Percentiles rank a stretch among this genome's conserved stretches.
phyloP scores from a whole-genome alignment of 768 basidiomycete species.

The Boletus tomentosulus region DNA sequence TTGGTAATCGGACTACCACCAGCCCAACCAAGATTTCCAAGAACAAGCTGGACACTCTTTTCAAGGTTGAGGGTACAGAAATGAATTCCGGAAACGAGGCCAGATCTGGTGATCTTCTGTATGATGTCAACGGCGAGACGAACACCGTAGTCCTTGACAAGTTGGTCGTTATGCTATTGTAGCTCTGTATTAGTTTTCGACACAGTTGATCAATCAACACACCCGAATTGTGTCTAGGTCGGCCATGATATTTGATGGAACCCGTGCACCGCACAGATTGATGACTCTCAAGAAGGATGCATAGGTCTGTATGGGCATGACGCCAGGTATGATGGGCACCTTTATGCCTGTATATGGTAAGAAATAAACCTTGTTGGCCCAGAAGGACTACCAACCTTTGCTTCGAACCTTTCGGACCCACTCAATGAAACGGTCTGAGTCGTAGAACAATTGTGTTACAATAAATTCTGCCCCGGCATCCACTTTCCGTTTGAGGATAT shows the following conservation, averaged over 20 bases:
- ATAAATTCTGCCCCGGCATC: constrained; percentile 96
- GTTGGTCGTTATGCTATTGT: constrained; percentile 83
- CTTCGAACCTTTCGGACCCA: constrained; percentile 75
- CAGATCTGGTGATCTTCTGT: constrained; percentile 47
- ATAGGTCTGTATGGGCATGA: constrained; percentile 98
- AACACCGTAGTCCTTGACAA: constrained; percentile 94
- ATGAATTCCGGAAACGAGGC: constrained; percentile 72
- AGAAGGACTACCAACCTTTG: constrained; percentile 48
- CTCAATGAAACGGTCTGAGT: constrained; percentile 76
- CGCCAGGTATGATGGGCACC: constrained; percentile 88
- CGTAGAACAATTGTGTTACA: constrained; percentile 95
- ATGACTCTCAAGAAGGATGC: constrained; percentile 88
- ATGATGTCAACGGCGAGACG: constrained; percentile 81
- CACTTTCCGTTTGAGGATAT: constrained; percentile 78
- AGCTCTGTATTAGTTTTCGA: neutral
- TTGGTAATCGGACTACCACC: constrained; percentile 38
- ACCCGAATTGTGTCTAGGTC: constrained; percentile 78
- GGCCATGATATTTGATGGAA: constrained; percentile 63
- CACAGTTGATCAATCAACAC: constrained; percentile 18
- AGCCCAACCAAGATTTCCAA: constrained; percentile 78
- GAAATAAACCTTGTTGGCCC: neutral
- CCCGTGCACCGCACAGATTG: constrained; percentile 78
- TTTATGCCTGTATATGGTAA: constrained; percentile 61
- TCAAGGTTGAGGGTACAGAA: constrained; percentile 97
- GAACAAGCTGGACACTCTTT: constrained; percentile 83